Evolutionary conservation across 208 protist genomes (phyloP), one percentile per base, ranked within the genome.

Genomic region (Acanthamoeba healyi): DNA sequence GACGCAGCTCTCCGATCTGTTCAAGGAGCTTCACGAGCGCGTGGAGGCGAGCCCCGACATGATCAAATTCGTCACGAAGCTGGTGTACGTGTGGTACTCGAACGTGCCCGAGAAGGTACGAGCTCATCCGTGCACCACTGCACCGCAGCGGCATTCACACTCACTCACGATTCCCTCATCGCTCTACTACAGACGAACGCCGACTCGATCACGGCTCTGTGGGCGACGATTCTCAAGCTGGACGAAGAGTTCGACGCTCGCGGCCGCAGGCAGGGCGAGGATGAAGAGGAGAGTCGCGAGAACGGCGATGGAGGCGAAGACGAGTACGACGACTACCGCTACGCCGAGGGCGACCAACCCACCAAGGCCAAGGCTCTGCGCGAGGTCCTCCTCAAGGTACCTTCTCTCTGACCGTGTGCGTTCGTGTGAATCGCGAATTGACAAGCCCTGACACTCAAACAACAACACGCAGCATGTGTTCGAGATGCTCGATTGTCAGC

Each of bases 401-500:
- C 14, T 22, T 58, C 17, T 29, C 6, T 29, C 58, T 6, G 10
- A 22, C 29, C 9, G 58, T 32, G 26, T 65, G 56, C 7, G 56
- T 32, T 3, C 5, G 56, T n/a, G n/a, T 65, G 56, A 65, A 22
- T 65, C 17, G 46, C 46, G 46, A 1, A 0, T 51, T 51, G 46
- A 10, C 17, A 51, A 51, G 46, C 17, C 10, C 46, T 15, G 4
- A 6, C 14, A 51, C 10, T 19, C 46, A 15, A 51, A 51, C 44
- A 4, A 49, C 44, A n/a, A n/a, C 38, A 29, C 19, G n/a, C 74
- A 84, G 74, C 74, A 84, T 9, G 46, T 84, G 44, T 84, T 84
- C 74, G 58, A 84, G 74, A 36, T 84, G 74, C 74, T 84, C 29
- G 74, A 84, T 29, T 84, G 74, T 15, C 74, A 84, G 46, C 74